These are phyloP conservation scores for Cladochytrium replicatum DNA, from an alignment of 192 early-diverging fungal species.

Conservation along the genomic window DNA sequence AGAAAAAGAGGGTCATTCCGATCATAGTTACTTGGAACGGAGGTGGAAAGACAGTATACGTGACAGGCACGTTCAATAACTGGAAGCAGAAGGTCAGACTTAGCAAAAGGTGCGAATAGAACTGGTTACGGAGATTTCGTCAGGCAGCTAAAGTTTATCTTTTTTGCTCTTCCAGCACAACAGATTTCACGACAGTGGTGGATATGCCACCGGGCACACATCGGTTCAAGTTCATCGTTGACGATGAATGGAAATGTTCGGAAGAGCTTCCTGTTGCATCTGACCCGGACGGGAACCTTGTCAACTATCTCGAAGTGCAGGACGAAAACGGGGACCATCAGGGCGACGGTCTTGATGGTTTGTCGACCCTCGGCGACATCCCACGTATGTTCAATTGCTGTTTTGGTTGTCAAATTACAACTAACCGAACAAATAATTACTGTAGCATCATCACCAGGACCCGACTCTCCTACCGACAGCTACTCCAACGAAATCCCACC, in stretches of 20 bases:
- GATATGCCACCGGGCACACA: slow-evolving; percentile 91
- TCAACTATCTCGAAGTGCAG: slow-evolving; percentile 84
- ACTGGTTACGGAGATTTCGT: too few relatives aligned
- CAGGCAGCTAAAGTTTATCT: slow-evolving; percentile 10
- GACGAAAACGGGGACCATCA: slow-evolving; percentile 61
- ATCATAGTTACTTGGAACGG: slow-evolving; percentile 87
- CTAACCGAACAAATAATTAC: too few relatives aligned
- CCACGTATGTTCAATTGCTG: too few relatives aligned
- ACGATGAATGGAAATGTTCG: slow-evolving; percentile 96
- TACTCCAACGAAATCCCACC: slow-evolving; percentile 51
- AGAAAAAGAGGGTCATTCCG: slow-evolving; percentile 51
- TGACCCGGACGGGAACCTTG: slow-evolving; percentile 89
- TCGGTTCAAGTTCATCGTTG: slow-evolving; percentile 95
- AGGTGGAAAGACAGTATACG: slow-evolving; percentile 74
- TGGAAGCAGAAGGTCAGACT: slow-evolving; percentile 92
- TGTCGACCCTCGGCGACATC: too few relatives aligned
- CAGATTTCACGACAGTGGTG: slow-evolving; percentile 71
- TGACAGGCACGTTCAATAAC: slow-evolving; percentile 94
- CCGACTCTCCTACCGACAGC: too few relatives aligned
- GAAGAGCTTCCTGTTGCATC: slow-evolving; percentile 82
- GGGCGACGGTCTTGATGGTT: slow-evolving; percentile 36
- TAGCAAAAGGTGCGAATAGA: slow-evolving; percentile 21
- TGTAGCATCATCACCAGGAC: too few relatives aligned
- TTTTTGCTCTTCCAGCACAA: slow-evolving; percentile 47
- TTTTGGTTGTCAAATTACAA: too few relatives aligned